These are phyloP conservation scores for Xylaria sp. DNA, from an alignment of 2,329 filamentous ascomycete species.

Conservation along the genomic window DNA sequence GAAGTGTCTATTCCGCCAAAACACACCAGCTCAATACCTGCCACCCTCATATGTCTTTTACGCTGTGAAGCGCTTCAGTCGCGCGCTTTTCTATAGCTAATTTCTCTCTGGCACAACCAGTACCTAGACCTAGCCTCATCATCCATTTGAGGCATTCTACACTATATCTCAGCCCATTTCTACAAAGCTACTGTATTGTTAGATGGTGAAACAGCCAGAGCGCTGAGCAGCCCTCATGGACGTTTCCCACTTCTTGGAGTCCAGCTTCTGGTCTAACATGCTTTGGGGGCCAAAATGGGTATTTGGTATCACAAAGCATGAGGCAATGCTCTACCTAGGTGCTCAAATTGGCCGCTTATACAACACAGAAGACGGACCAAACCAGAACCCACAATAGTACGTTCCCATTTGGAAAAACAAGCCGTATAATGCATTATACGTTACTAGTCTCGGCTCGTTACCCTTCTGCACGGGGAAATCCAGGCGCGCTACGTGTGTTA, in stretches of 20 bases:
- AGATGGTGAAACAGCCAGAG: too few relatives aligned
- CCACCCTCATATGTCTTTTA: background rate
- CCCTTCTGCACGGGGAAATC: background rate
- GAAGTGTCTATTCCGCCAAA: background rate
- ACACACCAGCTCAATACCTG: constrained; percentile 5
- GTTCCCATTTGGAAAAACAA: background rate
- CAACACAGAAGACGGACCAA: background rate
- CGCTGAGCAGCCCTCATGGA: too few relatives aligned
- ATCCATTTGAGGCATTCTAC: too few relatives aligned
- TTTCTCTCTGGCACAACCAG: too few relatives aligned
- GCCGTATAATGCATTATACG: background rate
- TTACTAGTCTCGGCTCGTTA: background rate
- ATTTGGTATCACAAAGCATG: background rate
- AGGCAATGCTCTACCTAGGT: background rate
- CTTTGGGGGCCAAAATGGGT: background rate
- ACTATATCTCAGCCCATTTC: too few relatives aligned
- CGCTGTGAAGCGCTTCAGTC: background rate
- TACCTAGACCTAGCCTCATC: too few relatives aligned
- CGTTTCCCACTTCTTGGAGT: background rate
- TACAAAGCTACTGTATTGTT: too few relatives aligned
- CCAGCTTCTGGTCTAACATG: background rate
- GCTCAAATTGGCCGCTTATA: background rate
- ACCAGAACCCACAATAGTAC: background rate
- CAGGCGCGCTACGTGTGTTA: too few relatives aligned
- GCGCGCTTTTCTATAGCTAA: background rate